These are phyloP conservation scores for Powellomyces hirtus DNA, from an alignment of 192 early-diverging fungal genomes.

Conservation along the genomic window DNA sequence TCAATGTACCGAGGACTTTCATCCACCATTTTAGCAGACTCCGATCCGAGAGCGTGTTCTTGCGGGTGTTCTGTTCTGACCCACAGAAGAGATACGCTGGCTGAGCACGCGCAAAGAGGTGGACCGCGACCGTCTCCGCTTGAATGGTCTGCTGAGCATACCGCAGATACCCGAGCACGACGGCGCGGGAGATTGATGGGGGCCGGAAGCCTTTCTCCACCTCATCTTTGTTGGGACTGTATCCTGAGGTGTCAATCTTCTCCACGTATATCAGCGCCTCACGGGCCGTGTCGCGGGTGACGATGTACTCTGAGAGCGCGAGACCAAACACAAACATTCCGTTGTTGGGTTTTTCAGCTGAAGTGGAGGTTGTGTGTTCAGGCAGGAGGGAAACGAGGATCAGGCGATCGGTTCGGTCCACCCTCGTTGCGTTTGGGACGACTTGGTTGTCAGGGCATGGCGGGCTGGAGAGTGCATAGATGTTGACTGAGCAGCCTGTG, in stretches of 20 bases:
- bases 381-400: too few species aligned
- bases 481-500: too few species aligned
- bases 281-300: too few species aligned
- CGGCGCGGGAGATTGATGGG: neutral
- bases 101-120: slow-evolving; percentile 82
- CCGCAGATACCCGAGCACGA: neutral
- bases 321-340: neutral
- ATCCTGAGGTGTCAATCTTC: slow-evolving; percentile 16
- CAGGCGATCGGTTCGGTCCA: too few species aligned
- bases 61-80: slow-evolving; percentile 50
- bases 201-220: too few species aligned
- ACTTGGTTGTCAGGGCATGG: too few species aligned
- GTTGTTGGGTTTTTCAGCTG: too few species aligned
- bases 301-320: neutral
- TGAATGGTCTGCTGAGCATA: too few species aligned
- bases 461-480: too few species aligned
- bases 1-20: slow-evolving; percentile 30
- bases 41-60: slow-evolving; percentile 62
- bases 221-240: neutral
- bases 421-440: too few species aligned
- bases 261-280: slow-evolving; percentile 8
- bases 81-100: slow-evolving; percentile 81
- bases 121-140: slow-evolving; percentile 28
- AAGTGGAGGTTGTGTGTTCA: too few species aligned
- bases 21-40: slow-evolving; percentile 79